Evolutionary conservation across 305 asterid species (phyloP).

Genomic region (Galium porrigens): DNA sequence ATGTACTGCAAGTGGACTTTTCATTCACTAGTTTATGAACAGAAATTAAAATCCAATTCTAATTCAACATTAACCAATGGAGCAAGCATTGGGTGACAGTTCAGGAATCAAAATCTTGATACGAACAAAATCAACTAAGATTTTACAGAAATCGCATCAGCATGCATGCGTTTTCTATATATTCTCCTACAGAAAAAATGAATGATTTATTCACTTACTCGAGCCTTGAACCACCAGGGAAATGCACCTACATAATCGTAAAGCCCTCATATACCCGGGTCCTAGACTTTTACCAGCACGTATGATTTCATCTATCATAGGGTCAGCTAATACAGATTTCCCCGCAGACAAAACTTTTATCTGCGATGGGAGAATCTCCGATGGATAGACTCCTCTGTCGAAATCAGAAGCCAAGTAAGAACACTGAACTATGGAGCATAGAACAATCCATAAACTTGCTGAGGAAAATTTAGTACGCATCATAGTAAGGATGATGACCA

Average conservation of each 20-base stretch:
- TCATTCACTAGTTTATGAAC: not conserved
- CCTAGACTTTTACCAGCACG: conserved; percentile 33
- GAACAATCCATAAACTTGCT: not conserved
- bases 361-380: conserved; percentile 48
- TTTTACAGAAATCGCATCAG: not conserved
- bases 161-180: not conserved
- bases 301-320: conserved; percentile 28
- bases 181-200: not conserved
- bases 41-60: not conserved
- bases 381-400: conserved; percentile 75
- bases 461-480: not conserved
- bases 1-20: not conserved
- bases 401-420: conserved; percentile 13
- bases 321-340: conserved; percentile 17
- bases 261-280: conserved; percentile 55
- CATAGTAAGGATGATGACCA: not conserved
- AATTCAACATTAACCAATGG: not conserved
- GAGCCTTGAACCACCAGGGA: conserved; percentile 37
- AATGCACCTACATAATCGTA: conserved; percentile 46
- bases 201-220: conserved; percentile 14
- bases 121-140: not conserved
- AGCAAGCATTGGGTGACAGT: not conserved
- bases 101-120: not conserved
- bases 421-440: not conserved
- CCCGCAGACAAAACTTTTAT: conserved; percentile 20